These are phyloP conservation scores for Mortierella sp. DNA, from an alignment of 371 early-diverging fungal species.

Conservation along the genomic window DNA sequence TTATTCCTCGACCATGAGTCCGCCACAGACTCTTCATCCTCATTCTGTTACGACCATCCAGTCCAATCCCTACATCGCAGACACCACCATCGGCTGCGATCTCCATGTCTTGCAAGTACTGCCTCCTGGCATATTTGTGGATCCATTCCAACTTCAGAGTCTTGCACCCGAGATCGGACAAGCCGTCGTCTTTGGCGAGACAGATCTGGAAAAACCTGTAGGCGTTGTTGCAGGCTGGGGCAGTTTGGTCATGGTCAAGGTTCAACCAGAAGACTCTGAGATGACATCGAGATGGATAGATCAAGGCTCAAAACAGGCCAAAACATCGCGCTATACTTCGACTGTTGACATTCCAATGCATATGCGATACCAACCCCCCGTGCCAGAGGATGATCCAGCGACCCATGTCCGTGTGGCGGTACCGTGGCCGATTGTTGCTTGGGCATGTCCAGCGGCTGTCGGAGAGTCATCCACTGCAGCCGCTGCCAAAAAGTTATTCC, in stretches of 20 bases:
- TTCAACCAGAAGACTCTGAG: conserved; percentile 29
- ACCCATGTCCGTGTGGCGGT: conserved; percentile 32
- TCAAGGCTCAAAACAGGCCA: conserved; percentile 4
- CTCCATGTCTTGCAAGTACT: conserved; percentile 40
- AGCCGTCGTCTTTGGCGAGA: conserved; percentile 43
- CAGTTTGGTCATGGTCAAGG: conserved; percentile 48
- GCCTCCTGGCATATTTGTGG: conserved; percentile 46
- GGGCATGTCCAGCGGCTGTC: conserved; percentile 22
- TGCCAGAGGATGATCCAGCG: conserved; percentile 18
- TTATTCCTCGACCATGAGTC: conserved; percentile 40
- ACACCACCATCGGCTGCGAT: conserved; percentile 34
- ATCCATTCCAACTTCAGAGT: conserved; percentile 48
- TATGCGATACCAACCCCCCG: conserved; percentile 51
- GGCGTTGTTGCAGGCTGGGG: conserved; percentile 53
- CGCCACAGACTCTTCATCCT: conserved; percentile 46
- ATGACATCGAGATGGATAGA: conserved; percentile 43
- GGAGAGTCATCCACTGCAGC: conserved; percentile 8
- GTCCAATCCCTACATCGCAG: conserved; percentile 34
- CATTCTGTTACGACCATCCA: conserved; percentile 48
- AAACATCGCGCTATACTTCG: conserved; percentile 8
- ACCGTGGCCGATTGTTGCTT: conserved; percentile 50
- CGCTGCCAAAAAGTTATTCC: conserved; percentile 38
- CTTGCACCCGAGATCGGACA: conserved; percentile 48
- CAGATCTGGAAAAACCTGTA: conserved; percentile 52
- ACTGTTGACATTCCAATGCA: conserved; percentile 51